These are phyloP conservation scores for Colletotrichum plurivorum DNA, from an alignment of 2,329 filamentous ascomycete species.

Conservation along the genomic window DNA sequence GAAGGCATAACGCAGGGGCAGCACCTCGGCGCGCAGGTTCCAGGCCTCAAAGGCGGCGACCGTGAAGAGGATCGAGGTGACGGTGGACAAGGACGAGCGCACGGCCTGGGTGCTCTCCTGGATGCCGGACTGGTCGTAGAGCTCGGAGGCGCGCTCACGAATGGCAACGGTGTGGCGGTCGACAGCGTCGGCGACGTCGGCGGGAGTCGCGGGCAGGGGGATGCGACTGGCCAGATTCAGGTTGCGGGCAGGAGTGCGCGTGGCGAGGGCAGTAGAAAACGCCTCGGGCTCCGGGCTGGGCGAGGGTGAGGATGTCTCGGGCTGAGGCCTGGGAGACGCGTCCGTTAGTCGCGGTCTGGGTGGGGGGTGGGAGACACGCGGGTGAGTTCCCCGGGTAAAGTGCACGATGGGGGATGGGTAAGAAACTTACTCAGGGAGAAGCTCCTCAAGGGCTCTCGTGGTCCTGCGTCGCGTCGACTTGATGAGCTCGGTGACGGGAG, in stretches of 20 bases:
- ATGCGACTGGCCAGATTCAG: conserved; percentile 72
- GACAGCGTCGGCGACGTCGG: conserved; percentile 81
- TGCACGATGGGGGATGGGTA: background rate
- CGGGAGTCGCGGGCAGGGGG: conserved; percentile 84
- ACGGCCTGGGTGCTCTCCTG: conserved; percentile 75
- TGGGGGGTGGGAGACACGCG: conserved; percentile 21
- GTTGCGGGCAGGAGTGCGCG: conserved; percentile 64
- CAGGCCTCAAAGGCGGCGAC: conserved; percentile 79
- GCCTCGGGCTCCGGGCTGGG: conserved; percentile 47
- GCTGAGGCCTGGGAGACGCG: conserved; percentile 16
- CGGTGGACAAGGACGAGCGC: conserved; percentile 79
- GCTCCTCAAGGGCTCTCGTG: conserved; percentile 62
- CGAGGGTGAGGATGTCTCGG: conserved; percentile 27
- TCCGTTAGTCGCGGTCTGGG: conserved; percentile 29
- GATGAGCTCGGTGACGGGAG: conserved; percentile 54
- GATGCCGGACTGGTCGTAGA: conserved; percentile 77
- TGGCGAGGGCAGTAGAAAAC: conserved; percentile 60
- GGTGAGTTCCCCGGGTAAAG: background rate
- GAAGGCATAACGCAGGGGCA: conserved; percentile 81
- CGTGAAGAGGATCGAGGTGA: conserved; percentile 78
- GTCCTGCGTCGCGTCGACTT: conserved; percentile 63
- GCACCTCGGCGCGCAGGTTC: conserved; percentile 77
- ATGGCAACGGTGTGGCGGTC: conserved; percentile 79
- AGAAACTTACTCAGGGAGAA: conserved; percentile 57
- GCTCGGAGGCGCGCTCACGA: conserved; percentile 73